phyloP scores from a whole-genome alignment of 441 rosid genomes.

The Populus hybrid region DNA sequence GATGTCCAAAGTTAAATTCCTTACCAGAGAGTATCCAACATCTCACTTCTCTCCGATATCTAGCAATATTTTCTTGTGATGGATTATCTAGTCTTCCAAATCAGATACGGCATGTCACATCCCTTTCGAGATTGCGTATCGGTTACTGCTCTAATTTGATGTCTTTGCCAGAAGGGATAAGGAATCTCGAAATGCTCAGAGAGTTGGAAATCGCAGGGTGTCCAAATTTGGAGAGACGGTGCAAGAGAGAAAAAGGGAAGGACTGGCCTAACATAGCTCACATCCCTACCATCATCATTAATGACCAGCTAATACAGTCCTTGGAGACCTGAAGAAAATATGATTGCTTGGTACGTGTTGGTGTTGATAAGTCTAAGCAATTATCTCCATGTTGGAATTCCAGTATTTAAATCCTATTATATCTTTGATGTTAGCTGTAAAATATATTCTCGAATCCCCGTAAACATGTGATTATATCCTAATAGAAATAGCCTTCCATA shows the following conservation, averaged over 20 bases:
- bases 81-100: slow-evolving; percentile 16
- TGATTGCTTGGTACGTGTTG: not conserved
- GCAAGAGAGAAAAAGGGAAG: slow-evolving; percentile 1
- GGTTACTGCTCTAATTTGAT: not conserved
- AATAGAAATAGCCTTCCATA: no score
- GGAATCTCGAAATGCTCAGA: not conserved
- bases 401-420: no score
- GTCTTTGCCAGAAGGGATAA: slow-evolving; percentile 19
- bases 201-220: not conserved
- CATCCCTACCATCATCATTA: not conserved
- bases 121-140: not conserved
- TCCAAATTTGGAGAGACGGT: slow-evolving; percentile 3
- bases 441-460: no score
- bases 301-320: not conserved
- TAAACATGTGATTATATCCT: no score
- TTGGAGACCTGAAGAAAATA: not conserved
- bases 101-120: slow-evolving; percentile 2
- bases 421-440: no score
- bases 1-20: no score
- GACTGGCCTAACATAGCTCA: slow-evolving; percentile 25
- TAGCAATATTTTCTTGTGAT: not conserved
- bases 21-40: no score
- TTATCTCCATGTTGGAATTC: no score
- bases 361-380: no score
- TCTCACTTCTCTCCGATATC: slow-evolving; percentile 12